Evolutionary conservation across 208 protist species (phyloP).

Genomic region (Kentomonas sorsogonicus): DNA sequence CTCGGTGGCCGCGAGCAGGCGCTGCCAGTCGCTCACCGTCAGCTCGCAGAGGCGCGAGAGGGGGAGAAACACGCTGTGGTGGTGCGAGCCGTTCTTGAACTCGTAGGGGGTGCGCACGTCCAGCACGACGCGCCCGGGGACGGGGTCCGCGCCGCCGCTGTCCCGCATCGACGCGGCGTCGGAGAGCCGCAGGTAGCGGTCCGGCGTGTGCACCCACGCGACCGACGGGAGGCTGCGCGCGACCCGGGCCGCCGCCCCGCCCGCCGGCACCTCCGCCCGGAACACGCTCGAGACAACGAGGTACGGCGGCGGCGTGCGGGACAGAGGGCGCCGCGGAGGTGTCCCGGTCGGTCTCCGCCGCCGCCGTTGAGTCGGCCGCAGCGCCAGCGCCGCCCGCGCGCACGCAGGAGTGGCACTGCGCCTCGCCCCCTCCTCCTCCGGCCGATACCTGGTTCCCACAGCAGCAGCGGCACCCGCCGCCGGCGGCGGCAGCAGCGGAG

Average conservation of each 20-base stretch:
- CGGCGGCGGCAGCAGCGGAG: not conserved
- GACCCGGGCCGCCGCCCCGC: not conserved
- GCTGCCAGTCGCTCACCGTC: constrained; percentile 28
- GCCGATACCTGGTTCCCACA: not conserved
- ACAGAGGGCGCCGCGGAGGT: not conserved
- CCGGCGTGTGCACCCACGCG: too few relatives aligned
- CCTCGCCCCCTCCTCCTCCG: not conserved
- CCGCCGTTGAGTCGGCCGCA: too few relatives aligned
- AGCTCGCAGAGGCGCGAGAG: constrained; percentile 53
- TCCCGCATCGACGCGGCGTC: constrained; percentile 15
- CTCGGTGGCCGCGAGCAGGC: too few relatives aligned
- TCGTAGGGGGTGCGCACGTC: constrained; percentile 78
- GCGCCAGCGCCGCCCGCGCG: too few relatives aligned
- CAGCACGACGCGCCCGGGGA: constrained; percentile 31
- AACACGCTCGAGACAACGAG: not conserved
- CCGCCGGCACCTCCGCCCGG: not conserved
- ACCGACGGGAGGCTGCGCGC: too few relatives aligned
- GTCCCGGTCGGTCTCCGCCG: too few relatives aligned
- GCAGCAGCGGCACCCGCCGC: not conserved
- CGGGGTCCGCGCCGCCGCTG: constrained; percentile 11
- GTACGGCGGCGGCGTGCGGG: not conserved
- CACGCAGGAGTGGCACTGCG: not conserved
- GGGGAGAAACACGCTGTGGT: constrained; percentile 53
- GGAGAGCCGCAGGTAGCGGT: too few relatives aligned
- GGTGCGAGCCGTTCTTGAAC: constrained; percentile 78